Evolutionary conservation across 225 moss, liverwort and hornwort species (phyloP), one percentile per base, ranked within the genome.

Genomic region (Sphagnum contortum): DNA sequence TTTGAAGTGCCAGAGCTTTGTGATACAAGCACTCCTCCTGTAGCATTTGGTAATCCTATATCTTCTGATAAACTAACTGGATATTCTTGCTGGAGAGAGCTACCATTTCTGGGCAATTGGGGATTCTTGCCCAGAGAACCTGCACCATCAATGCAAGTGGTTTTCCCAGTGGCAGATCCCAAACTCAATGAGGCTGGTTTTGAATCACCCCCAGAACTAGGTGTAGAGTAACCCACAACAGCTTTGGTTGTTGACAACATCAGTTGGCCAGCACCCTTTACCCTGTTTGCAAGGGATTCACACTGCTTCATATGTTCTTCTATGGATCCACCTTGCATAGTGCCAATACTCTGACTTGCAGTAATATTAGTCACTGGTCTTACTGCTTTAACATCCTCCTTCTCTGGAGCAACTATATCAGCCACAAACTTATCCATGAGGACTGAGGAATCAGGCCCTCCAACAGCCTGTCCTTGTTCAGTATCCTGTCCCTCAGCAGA

Each of bases 221-320:
- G 45, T 65, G 13, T 52, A 6, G 6, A 9, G 2, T 44, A 13
- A 52, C 12, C 29, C 44, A 46, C 13, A 55, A 11, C 54, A 8
- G 65, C 44, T 29, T 13, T 12, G 9, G 51, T 10, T 65, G 47
- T 48, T 29, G 11, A 44, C 6, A 13, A 44, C 54, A 48, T 48
- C 12, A 69, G 67, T 70, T 71, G 71, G 29, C 74, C 78, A 12
- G 85, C 78, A 59, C 65, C 72, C 73, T 79, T 79, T 56, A 82
- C 63, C 66, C 83, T 74, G 55, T 67, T 74, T 52, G 60, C 60
- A 53, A 67, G 77, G 70, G 70, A 70, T 76, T 69, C 69, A 64
- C 59, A 75, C 63, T 70, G 65, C 60, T 73, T 76, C 59, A 81
- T 77, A 71, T 72, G 81, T 68, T 77, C 71, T 60, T 79, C 83